phyloP scores from a whole-genome alignment of 108 stramenopile species.

The Pseudonitzschia multiseries region DNA sequence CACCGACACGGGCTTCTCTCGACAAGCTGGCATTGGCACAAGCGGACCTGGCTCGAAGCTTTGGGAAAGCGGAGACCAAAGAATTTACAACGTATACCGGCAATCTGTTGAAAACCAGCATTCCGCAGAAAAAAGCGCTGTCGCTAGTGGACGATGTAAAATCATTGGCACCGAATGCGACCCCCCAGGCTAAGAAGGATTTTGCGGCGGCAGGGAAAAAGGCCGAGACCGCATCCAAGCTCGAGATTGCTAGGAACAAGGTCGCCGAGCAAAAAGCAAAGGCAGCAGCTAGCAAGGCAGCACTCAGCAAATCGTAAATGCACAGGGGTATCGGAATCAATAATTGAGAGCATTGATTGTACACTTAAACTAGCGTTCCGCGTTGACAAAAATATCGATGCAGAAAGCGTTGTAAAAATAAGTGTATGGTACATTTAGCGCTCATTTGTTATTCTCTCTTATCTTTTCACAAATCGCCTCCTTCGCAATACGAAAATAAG shows the following conservation, averaged over 20 bases:
- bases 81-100: not conserved
- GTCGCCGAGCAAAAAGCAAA: conserved; percentile 5
- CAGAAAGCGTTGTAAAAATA: too few relatives aligned
- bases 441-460: too few relatives aligned
- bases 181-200: conserved; percentile 8
- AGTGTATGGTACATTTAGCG: too few relatives aligned
- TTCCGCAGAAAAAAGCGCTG: not conserved
- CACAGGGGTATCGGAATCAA: too few relatives aligned
- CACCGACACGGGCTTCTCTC: not conserved
- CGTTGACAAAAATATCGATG: too few relatives aligned
- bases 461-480: too few relatives aligned
- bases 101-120: not conserved
- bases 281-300: not conserved
- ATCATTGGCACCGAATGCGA: not conserved
- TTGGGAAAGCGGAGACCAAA: not conserved
- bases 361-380: too few relatives aligned
- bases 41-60: not conserved
- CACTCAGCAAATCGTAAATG: not conserved
- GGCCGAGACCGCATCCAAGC: conserved; percentile 3
- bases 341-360: too few relatives aligned
- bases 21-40: conserved; percentile 10
- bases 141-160: not conserved
- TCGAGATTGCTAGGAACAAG: conserved; percentile 10
- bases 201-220: conserved; percentile 6
- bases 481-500: too few relatives aligned